phyloP scores from a whole-genome alignment of 164 flowering plant species.

The Magnolia officinalis region DNA sequence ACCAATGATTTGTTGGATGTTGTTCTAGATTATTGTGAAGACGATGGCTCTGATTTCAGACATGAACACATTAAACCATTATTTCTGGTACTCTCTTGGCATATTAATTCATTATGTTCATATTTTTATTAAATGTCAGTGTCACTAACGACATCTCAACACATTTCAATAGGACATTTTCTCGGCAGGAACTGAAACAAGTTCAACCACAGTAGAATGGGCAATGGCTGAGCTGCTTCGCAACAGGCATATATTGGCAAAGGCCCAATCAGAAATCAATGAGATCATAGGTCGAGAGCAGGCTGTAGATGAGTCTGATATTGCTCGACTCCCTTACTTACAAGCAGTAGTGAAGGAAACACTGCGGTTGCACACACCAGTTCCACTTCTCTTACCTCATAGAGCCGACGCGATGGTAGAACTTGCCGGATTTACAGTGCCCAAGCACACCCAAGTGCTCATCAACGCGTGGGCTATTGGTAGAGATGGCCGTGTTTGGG shows the following conservation, averaged over 20 bases:
- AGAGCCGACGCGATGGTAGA: constrained; percentile 24
- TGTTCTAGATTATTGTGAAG: too few species aligned
- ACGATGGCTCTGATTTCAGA: too few species aligned
- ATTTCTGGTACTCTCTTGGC: too few species aligned
- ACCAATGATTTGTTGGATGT: too few species aligned
- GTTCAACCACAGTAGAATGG: neutral
- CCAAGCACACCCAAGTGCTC: constrained; percentile 29
- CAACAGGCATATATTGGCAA: neutral
- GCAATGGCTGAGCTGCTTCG: neutral
- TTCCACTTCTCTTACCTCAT: constrained; percentile 18
- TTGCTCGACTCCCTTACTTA: constrained; percentile 16
- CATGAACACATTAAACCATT: too few species aligned
- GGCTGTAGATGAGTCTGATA: constrained; percentile 17
- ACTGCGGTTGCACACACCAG: constrained; percentile 15
- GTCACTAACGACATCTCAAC: too few species aligned
- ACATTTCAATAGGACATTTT: neutral
- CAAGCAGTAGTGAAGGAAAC: constrained; percentile 21
- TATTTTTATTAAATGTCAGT: too few species aligned
- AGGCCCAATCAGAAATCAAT: neutral
- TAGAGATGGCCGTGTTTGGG: neutral
- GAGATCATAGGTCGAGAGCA: neutral
- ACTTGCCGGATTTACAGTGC: constrained; percentile 25
- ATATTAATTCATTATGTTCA: too few species aligned
- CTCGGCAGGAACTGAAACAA: neutral
- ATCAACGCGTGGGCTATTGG: constrained; percentile 39